Evolutionary conservation across 371 early-diverging fungal genomes (phyloP), one percentile per base, ranked within the genome.

Genomic region (Cokeromyces recurvatus): DNA sequence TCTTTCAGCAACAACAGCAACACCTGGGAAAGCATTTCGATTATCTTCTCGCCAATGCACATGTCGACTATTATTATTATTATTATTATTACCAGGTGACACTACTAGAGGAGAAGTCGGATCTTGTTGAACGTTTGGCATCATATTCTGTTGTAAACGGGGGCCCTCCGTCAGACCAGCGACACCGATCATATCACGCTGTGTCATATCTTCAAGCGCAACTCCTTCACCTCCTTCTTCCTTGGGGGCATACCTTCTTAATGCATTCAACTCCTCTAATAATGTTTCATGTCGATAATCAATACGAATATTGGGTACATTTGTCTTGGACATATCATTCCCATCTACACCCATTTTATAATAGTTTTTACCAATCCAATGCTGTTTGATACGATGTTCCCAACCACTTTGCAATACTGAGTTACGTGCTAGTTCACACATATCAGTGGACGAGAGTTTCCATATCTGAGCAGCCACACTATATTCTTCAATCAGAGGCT

Each of bases 401-500:
- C 89, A 99, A 3, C 97, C 98, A 68, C 89, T 89, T 55, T 97
- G 97, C 5, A 92, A 65, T 3, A 95, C 95, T 16, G 90, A 90
- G 74, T 98, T 97, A 38, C 95, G 79, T 0, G 98, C 93, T 54
- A 99, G 71, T 69, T 99, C 99, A 63, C 98, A 97, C 95, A 97
- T 97, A 60, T 99, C 99, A 0, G 90, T 82, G 12, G 87, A 71
- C 4, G 93, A 90, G 22, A 96, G 63, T 58, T 95, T 98, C 92
- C 95, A 99, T 47, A 99, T 97, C 84, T 92, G 97, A n/a, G 97
- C 90, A 2, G 96, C 97, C 1, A 97, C 92, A 58, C 94, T 92
- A 72, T 97, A 99, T 65, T 99, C 99, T 64, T 99, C 99, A 62
- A 98, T 99, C 59, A 99, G 62, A 1, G 99, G 99, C 64, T 99